These are phyloP conservation scores for Cylindrotheca fusiformis DNA, from an alignment of 108 stramenopile genomes.

Conservation along the genomic window DNA sequence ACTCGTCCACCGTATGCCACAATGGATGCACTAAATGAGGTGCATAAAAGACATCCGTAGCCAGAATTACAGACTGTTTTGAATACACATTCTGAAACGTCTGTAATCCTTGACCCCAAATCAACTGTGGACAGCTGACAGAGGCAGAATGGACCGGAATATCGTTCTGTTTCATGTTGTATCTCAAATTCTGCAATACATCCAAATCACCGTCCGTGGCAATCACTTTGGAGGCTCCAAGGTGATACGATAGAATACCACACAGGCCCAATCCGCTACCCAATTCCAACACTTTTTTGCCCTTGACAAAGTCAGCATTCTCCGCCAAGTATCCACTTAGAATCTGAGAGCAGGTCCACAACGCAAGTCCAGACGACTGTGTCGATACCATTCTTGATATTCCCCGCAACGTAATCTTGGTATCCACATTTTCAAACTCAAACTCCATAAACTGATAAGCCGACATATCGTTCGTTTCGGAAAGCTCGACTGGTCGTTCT, in stretches of 20 bases:
- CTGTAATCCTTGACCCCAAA: conserved; percentile 35
- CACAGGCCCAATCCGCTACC: conserved; percentile 34
- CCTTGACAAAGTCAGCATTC: neutral
- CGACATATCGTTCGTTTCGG: too few relatives aligned
- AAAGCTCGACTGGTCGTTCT: too few relatives aligned
- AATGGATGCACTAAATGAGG: conserved; percentile 17
- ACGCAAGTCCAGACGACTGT: too few relatives aligned
- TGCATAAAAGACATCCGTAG: conserved; percentile 25
- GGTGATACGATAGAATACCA: conserved; percentile 41
- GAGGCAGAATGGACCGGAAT: neutral
- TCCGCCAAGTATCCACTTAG: too few relatives aligned
- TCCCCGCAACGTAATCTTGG: too few relatives aligned
- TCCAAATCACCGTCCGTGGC: conserved; percentile 50
- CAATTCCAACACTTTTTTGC: conserved; percentile 8
- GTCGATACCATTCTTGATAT: too few relatives aligned
- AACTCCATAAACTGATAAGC: too few relatives aligned
- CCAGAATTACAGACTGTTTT: conserved; percentile 57
- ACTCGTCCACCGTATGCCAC: conserved; percentile 17
- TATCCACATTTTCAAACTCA: too few relatives aligned
- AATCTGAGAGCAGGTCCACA: too few relatives aligned
- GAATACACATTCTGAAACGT: conserved; percentile 15
- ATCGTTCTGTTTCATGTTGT: conserved; percentile 27
- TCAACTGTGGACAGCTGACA: conserved; percentile 62
- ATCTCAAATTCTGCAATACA: conserved; percentile 30
- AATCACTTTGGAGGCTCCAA: conserved; percentile 26